Base-by-base conservation (phyloP, 2,329 filamentous ascomycete species). In the Huntiella abstrusa region DNA sequence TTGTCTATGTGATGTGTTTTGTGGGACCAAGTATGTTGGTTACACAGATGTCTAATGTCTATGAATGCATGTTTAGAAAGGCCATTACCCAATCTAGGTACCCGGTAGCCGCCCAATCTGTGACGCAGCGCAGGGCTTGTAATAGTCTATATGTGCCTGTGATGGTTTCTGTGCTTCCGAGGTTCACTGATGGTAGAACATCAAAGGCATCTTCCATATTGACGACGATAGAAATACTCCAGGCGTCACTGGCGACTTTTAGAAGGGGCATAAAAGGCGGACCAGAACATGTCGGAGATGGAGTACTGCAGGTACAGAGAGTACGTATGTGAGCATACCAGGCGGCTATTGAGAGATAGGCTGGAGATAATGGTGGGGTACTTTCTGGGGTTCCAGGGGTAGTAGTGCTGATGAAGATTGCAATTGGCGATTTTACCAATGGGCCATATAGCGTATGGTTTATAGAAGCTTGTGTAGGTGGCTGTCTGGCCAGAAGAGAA, bases 401-500 rank as follows among this genome's bases (percentile, higher is more conserved):
- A 12, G 43, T 33, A 16, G 44, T 49, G 16, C 35, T 38, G 19
- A 49, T 43, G 16, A 49, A 45, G 34, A 39, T 28, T 16, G 39
- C 47, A 8, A 49, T 43, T 5, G 47, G 47, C 5, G 47, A 42
- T 28, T 49, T 49, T 17, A 39, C 39, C 12, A 49, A 32, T 5
- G 47, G 47, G 5, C 47, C 47, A 6, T 49, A 49, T 33, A 49
- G 44, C 4, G 39, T 43, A 40, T 49, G 47, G 33, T 49, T 49
- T 33, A 49, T 43, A 8, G 38, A 43, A n/a, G 43, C 38, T 12
- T 39, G 38, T 8, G 41, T 36, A 5, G 17, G 19, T 5, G 15
- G 15, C 7, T 36, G 44, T 17, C 40, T 38, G 12, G 39, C 38
- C 11, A 46, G 22, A 2, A 49, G 43, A 3, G 38, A 19, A 16